These are phyloP conservation scores for Mycena kentingensis DNA, from an alignment of 768 basidiomycete species.

Conservation along the genomic window DNA sequence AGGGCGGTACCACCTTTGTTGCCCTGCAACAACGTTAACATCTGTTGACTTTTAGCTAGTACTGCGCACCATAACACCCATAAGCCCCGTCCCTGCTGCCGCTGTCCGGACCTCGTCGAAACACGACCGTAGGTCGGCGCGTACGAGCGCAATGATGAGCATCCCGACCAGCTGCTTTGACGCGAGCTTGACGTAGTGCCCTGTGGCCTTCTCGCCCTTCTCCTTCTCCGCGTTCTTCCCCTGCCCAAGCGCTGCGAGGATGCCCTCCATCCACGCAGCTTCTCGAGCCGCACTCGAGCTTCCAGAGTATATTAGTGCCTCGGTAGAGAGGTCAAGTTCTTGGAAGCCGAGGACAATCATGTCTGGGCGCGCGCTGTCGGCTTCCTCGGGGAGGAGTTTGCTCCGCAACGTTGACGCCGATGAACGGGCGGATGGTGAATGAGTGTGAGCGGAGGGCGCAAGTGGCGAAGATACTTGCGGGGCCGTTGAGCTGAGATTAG, in stretches of 20 bases:
- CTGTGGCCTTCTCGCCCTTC: conserved; percentile 28
- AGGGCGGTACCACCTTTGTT: conserved; percentile 82
- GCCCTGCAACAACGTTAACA: conserved; percentile 47
- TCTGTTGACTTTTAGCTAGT: background rate
- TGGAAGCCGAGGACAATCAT: conserved; percentile 78
- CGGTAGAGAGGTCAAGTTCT: conserved; percentile 77
- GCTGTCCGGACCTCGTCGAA: conserved; percentile 56
- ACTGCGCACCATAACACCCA: conserved; percentile 71
- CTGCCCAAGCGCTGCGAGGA: background rate
- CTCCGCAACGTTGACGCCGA: conserved; percentile 3
- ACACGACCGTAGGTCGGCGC: conserved; percentile 47
- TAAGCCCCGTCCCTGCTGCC: conserved; percentile 69
- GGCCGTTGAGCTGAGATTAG: background rate
- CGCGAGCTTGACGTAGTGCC: conserved; percentile 34
- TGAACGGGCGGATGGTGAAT: conserved; percentile 24
- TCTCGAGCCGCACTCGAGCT: conserved; percentile 71
- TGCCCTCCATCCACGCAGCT: conserved; percentile 42
- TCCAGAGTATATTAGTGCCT: conserved; percentile 73
- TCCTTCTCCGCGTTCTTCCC: conserved; percentile 27
- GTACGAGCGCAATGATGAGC: conserved; percentile 70
- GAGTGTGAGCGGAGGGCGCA: conserved; percentile 28
- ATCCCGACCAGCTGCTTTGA: conserved; percentile 86
- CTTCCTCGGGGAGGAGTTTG: conserved; percentile 25
- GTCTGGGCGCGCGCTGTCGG: conserved; percentile 57
- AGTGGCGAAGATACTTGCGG: background rate